Evolutionary conservation across 805 yeast species (phyloP).

Genomic region (Metschnikowia borealis): DNA sequence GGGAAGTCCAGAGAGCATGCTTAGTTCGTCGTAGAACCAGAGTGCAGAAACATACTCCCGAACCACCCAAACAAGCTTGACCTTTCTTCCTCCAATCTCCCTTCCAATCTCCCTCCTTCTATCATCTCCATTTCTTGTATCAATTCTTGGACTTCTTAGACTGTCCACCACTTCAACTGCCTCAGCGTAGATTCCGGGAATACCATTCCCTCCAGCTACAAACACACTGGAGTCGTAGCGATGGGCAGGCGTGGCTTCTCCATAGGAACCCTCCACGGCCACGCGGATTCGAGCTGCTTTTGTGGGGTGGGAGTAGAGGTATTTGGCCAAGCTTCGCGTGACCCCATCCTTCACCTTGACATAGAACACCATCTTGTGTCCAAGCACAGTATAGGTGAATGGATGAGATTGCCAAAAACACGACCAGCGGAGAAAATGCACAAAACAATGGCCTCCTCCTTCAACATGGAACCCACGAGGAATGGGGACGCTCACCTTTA

Average conservation of each 20-base stretch:
- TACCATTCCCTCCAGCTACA: slow-evolving; percentile 41
- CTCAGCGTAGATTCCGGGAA: slow-evolving; percentile 40
- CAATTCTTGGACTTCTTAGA: no score
- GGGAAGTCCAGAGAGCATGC: slow-evolving; percentile 22
- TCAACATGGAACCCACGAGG: slow-evolving; percentile 52
- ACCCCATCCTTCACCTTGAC: slow-evolving; percentile 35
- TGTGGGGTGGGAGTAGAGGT: slow-evolving; percentile 19
- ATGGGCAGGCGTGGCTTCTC: slow-evolving; percentile 31
- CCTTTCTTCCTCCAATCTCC: background rate
- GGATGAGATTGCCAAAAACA: slow-evolving; percentile 69
- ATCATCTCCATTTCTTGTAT: no score
- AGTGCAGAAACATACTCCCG: slow-evolving; percentile 47
- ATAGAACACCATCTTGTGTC: slow-evolving; percentile 19
- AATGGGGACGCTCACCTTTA: slow-evolving; percentile 46
- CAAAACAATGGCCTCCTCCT: slow-evolving; percentile 63
- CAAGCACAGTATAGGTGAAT: slow-evolving; percentile 41
- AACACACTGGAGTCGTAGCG: slow-evolving; percentile 28
- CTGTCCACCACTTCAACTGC: slow-evolving; percentile 14
- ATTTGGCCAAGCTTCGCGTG: slow-evolving; percentile 21
- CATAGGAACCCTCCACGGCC: slow-evolving; percentile 38
- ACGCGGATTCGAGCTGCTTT: slow-evolving; percentile 22
- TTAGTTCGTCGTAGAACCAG: slow-evolving; percentile 48
- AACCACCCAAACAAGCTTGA: slow-evolving; percentile 61
- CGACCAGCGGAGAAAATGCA: slow-evolving; percentile 43
- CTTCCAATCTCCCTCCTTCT: no score